phyloP scores from a whole-genome alignment of 2,329 filamentous ascomycete species.

The Cladosporium sp. region DNA sequence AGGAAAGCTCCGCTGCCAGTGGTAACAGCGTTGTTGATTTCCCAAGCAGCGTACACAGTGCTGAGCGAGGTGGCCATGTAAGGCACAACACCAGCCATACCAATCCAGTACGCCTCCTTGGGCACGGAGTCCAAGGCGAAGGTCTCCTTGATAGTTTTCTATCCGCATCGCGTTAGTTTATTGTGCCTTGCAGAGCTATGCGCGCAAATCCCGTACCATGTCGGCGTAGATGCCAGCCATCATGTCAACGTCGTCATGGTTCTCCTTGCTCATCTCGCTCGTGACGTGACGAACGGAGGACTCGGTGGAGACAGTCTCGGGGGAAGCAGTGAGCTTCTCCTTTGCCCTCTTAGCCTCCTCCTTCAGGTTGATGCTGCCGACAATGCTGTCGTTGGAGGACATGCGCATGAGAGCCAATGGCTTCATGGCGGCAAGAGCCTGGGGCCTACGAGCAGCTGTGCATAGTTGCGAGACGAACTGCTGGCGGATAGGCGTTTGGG shows the following conservation, averaged over 20 bases:
- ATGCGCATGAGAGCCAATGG: conserved; percentile 34
- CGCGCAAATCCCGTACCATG: conserved; percentile 29
- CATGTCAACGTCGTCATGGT: conserved; percentile 45
- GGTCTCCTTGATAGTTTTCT: conserved; percentile 52
- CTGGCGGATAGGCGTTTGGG: conserved; percentile 35
- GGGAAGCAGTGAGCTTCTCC: conserved; percentile 59
- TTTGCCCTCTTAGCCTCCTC: conserved; percentile 57
- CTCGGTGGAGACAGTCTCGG: conserved; percentile 59
- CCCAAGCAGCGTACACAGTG: conserved; percentile 79
- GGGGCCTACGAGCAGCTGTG: conserved; percentile 39
- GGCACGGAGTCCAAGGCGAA: conserved; percentile 50
- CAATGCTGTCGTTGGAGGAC: conserved; percentile 27
- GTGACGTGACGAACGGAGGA: conserved; percentile 52
- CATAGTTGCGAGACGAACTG: conserved; percentile 47
- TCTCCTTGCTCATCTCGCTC: conserved; percentile 39
- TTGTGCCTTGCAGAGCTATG: not conserved
- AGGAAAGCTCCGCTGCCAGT: conserved; percentile 65
- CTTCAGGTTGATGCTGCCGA: conserved; percentile 55
- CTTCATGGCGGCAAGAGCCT: conserved; percentile 35
- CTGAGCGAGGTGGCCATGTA: conserved; percentile 82
- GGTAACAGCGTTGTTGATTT: conserved; percentile 68
- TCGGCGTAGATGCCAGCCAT: conserved; percentile 46
- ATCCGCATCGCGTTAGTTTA: conserved; percentile 25
- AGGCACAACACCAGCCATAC: conserved; percentile 52
- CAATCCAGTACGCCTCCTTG: conserved; percentile 50